Conservation (phyloP, 345 rosid species). For the Arabidopsis suecica region DNA sequence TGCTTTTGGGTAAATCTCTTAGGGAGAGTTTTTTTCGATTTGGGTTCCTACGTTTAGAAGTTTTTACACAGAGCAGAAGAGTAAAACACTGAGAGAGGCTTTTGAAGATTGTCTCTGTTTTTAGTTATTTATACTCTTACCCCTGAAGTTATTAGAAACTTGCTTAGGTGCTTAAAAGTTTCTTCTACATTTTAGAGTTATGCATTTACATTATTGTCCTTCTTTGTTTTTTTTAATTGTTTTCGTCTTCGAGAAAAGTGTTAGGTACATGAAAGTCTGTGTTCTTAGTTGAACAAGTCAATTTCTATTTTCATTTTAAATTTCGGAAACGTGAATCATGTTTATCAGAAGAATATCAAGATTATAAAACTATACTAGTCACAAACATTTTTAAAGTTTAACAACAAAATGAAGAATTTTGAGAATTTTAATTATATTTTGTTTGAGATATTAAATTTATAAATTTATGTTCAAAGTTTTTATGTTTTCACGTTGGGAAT, state of each 20-base stretch:
- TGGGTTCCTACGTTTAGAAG: conserved; percentile 31
- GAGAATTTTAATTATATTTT: too few relatives aligned
- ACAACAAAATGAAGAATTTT: too few relatives aligned
- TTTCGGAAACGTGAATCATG: neutral
- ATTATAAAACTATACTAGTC: neutral
- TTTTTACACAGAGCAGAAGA: conserved; percentile 31
- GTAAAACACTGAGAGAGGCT: conserved; percentile 25
- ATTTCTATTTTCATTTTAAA: neutral
- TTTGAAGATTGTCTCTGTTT: conserved; percentile 37
- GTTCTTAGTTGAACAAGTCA: neutral
- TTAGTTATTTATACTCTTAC: conserved; percentile 32
- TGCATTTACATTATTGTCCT: neutral
- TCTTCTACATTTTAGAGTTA: neutral
- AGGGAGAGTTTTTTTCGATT: conserved; percentile 17
- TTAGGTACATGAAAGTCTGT: neutral
- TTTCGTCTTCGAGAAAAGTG: neutral
- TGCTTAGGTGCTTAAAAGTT: conserved; percentile 36
- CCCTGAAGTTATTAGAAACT: conserved; percentile 31
- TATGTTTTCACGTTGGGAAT: neutral
- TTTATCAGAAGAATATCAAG: neutral
- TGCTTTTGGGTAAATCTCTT: conserved; percentile 37
- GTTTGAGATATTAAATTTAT: too few relatives aligned
- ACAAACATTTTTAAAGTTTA: too few relatives aligned
- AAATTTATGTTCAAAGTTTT: too few relatives aligned
- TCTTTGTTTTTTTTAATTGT: too few relatives aligned